Percentiles rank a stretch among this genome's conserved stretches.
Conservation (phyloP, 176 grass and related monocot species). For the Carex scoparia region DNA sequence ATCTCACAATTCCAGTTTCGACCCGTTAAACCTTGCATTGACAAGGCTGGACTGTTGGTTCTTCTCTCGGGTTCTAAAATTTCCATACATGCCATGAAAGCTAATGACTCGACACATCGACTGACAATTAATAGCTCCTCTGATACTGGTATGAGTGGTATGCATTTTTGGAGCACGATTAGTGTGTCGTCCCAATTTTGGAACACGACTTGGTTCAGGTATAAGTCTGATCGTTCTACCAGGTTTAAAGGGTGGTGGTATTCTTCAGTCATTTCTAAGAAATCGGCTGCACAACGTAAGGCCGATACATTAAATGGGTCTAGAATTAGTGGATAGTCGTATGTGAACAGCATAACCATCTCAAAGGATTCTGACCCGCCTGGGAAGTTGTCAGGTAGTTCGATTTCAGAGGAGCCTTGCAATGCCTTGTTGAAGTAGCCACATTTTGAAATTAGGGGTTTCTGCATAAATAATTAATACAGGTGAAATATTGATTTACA, state of each 20-base stretch:
- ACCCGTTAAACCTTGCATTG: conserved; percentile 30
- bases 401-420: conserved; percentile 28
- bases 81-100: conserved; percentile 99
- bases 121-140: conserved; percentile 83
- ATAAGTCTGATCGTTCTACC: conserved; percentile 63
- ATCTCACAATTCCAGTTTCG: conserved; percentile 64
- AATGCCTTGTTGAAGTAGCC: conserved; percentile 46
- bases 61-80: conserved; percentile 82
- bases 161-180: conserved; percentile 81
- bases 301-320: conserved; percentile 80
- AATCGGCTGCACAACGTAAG: conserved; percentile 75
- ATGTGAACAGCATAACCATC: conserved; percentile 66
- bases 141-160: conserved; percentile 45
- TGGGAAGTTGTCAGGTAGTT: conserved; percentile 50
- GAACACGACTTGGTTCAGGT: conserved; percentile 94
- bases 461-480: conserved; percentile 25
- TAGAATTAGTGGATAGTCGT: conserved; percentile 51
- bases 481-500: neutral
- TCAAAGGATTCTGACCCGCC: conserved; percentile 70
- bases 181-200: conserved; percentile 88
- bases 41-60: conserved; percentile 27
- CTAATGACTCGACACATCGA: conserved; percentile 84
- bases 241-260: conserved; percentile 35
- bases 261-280: conserved; percentile 47
- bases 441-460: conserved; percentile 50